These are phyloP conservation scores for Cercospora sesami DNA, from an alignment of 2,329 filamentous ascomycete genomes.

Conservation along the genomic window DNA sequence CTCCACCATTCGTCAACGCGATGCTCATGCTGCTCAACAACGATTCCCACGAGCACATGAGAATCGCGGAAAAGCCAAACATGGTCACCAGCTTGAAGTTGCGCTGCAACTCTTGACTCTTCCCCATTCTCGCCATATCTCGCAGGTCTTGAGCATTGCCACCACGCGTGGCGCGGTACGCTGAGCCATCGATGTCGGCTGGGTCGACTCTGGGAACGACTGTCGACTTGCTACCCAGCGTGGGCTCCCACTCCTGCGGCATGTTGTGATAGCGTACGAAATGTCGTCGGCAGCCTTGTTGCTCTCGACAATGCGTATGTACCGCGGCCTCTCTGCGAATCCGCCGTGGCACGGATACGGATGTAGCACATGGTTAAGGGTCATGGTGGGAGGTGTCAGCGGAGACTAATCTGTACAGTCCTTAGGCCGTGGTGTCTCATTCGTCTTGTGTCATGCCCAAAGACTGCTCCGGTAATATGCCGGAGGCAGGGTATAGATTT, in stretches of 20 bases:
- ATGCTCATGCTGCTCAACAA: constrained; percentile 20
- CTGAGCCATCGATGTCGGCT: not conserved
- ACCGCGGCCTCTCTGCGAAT: not conserved
- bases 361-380: not conserved
- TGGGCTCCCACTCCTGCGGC: not conserved
- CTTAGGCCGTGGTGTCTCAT: not conserved
- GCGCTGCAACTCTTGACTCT: constrained; percentile 20
- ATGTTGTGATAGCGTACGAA: not conserved
- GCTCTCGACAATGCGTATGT: not conserved
- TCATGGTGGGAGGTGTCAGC: not conserved
- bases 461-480: not conserved
- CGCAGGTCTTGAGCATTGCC: constrained; percentile 11
- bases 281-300: not conserved
- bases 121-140: constrained; percentile 22
- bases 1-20: constrained; percentile 29
- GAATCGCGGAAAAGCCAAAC: constrained; percentile 31
- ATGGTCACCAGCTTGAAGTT: constrained; percentile 29
- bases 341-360: not conserved
- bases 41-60: constrained; percentile 33
- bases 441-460: constrained; percentile 1
- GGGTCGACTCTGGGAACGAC: not conserved
- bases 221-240: not conserved
- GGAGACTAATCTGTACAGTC: not conserved
- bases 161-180: constrained; percentile 4
- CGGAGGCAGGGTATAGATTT: not conserved